These are phyloP conservation scores for Kodamaea kaohsiungensis DNA, from an alignment of 805 yeast genomes.

Conservation along the genomic window DNA sequence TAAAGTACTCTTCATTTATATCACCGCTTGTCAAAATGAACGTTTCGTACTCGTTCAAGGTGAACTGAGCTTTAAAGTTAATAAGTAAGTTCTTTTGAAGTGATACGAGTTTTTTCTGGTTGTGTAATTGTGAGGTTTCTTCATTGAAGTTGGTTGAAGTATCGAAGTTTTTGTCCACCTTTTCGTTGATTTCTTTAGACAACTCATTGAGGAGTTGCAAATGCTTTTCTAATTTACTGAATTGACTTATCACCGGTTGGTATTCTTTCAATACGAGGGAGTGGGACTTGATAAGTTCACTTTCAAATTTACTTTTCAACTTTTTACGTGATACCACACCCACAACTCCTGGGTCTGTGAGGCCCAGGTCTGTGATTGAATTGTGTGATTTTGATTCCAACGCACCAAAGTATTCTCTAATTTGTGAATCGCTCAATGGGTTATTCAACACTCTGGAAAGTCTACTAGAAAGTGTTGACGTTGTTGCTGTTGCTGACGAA, in stretches of 20 bases:
- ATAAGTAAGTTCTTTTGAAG: conserved; percentile 54
- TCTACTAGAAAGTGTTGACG: conserved; percentile 37
- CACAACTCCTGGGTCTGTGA: conserved; percentile 48
- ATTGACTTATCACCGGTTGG: conserved; percentile 29
- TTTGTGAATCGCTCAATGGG: conserved; percentile 33
- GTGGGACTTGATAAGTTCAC: conserved; percentile 59
- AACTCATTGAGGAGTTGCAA: conserved; percentile 21
- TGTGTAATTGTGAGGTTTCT: conserved; percentile 27
- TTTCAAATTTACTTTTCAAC: conserved; percentile 60
- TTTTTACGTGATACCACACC: conserved; percentile 65
- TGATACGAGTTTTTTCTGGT: conserved; percentile 32
- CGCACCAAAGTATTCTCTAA: conserved; percentile 34
- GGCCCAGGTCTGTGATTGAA: conserved; percentile 22
- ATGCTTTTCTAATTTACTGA: conserved; percentile 21
- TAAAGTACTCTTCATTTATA: conserved; percentile 57
- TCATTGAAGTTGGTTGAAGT: conserved; percentile 23
- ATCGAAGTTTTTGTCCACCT: conserved; percentile 32
- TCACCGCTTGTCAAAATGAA: conserved; percentile 52
- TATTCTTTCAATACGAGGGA: conserved; percentile 33
- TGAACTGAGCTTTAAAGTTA: conserved; percentile 60
- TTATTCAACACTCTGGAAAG: conserved; percentile 51
- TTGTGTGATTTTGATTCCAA: conserved; percentile 29
- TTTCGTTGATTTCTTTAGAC: conserved; percentile 37
- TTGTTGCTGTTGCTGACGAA: background rate
- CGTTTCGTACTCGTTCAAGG: conserved; percentile 71